A percentile compares a stretch with the other conserved stretches of the same genome.
Conservation (phyloP, 2,329 filamentous ascomycete species). For the Metarhizium guizhouense region DNA sequence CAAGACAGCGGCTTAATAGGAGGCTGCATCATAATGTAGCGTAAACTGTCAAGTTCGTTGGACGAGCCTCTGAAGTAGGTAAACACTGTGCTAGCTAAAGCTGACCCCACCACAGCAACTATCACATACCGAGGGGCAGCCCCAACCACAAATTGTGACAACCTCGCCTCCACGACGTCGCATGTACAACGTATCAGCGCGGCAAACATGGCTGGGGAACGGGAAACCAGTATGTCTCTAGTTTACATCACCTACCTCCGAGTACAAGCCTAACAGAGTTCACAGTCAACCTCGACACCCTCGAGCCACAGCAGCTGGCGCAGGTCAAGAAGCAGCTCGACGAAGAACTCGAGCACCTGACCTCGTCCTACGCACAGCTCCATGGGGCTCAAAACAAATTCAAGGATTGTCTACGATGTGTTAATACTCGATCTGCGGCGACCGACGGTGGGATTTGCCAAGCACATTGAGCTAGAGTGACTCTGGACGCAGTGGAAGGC, state of each 20-base stretch:
- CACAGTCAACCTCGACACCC: slow-evolving; percentile 57
- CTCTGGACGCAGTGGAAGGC: neutral
- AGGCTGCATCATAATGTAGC: neutral
- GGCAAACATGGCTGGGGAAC: slow-evolving; percentile 23
- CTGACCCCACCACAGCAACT: neutral
- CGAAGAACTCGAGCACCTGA: slow-evolving; percentile 91
- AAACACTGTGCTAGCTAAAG: neutral
- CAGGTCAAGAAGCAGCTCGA: slow-evolving; percentile 94
- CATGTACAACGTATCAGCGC: neutral
- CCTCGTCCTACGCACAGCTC: slow-evolving; percentile 79
- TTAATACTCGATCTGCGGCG: slow-evolving; percentile 38
- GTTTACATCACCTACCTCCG: neutral
- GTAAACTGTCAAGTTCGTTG: neutral
- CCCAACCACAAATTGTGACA: neutral
- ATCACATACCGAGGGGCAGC: neutral
- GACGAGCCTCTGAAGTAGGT: neutral
- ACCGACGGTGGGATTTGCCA: slow-evolving; percentile 17
- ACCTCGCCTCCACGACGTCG: neutral
- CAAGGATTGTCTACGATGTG: slow-evolving; percentile 75
- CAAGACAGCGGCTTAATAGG: neutral
- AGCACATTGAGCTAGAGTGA: neutral
- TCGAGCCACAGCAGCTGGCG: slow-evolving; percentile 77
- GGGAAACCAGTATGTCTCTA: slow-evolving; percentile 20
- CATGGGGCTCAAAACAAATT: slow-evolving; percentile 88
- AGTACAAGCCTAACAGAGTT: neutral